phyloP scores from a whole-genome alignment of 2,329 filamentous ascomycete species.

The Penicillium sp. region DNA sequence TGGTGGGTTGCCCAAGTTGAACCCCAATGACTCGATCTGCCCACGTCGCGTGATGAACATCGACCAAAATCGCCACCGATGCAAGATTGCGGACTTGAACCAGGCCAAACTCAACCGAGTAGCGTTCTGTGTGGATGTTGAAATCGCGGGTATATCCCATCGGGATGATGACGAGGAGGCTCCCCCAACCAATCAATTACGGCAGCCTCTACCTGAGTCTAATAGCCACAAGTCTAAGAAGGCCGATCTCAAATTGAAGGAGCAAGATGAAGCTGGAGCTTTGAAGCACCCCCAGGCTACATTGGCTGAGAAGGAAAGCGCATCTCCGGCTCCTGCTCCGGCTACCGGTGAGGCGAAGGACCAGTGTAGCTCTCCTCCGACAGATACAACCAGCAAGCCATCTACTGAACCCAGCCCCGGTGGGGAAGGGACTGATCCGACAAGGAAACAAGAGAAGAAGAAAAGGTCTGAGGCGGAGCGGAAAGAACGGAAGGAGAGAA shows the following conservation, averaged over 20 bases:
- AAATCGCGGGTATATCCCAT: conserved; percentile 79
- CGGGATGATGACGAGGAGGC: conserved; percentile 57
- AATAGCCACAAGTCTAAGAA: conserved; percentile 28
- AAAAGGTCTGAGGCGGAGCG: conserved; percentile 87
- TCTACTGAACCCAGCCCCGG: conserved; percentile 21
- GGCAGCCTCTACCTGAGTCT: conserved; percentile 19
- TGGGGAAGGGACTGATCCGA: conserved; percentile 37
- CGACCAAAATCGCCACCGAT: conserved; percentile 68
- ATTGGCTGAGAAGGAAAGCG: conserved; percentile 47
- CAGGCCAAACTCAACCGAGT: conserved; percentile 75
- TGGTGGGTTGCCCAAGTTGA: conserved; percentile 44
- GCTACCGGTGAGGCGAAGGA: neutral
- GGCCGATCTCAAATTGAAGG: conserved; percentile 52
- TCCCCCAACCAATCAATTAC: conserved; percentile 26
- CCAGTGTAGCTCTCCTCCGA: conserved; percentile 5
- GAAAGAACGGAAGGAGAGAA: conserved; percentile 84
- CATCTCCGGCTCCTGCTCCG: neutral
- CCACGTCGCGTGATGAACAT: conserved; percentile 77
- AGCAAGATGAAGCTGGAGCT: conserved; percentile 64
- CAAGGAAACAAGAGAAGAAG: conserved; percentile 87
- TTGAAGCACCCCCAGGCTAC: conserved; percentile 57
- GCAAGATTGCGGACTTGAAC: conserved; percentile 68
- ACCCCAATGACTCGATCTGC: conserved; percentile 60
- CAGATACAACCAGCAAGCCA: conserved; percentile 5
- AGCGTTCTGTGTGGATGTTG: conserved; percentile 92